A percentile compares a stretch with the other conserved stretches of the same genome.
These are phyloP conservation scores for Fusarium sp. DNA, from an alignment of 2,329 filamentous ascomycete genomes.

Conservation along the genomic window DNA sequence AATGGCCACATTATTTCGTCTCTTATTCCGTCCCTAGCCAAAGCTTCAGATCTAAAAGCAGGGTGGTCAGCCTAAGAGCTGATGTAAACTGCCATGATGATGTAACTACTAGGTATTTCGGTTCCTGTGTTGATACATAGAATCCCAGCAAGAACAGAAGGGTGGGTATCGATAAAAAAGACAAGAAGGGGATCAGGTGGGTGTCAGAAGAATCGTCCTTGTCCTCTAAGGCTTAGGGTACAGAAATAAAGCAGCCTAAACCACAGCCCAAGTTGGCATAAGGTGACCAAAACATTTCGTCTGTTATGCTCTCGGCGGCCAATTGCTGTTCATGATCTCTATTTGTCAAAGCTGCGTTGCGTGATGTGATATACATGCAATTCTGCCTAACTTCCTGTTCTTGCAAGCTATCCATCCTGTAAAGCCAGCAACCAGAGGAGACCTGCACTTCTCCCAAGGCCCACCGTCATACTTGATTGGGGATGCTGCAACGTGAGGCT, in stretches of 20 bases:
- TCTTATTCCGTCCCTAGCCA: background rate
- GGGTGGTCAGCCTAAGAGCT: background rate
- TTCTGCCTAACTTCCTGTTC: constrained; percentile 22
- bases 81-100: background rate
- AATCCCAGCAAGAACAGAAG: no score
- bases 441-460: constrained; percentile 50
- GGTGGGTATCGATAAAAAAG: background rate
- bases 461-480: constrained; percentile 9
- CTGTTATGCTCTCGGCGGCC: no score
- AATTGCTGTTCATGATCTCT: constrained; percentile 3
- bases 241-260: no score
- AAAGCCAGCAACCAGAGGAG: constrained; percentile 37
- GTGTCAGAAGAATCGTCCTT: no score
- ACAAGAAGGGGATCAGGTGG: no score
- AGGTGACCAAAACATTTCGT: no score
- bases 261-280: no score
- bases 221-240: no score
- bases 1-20: background rate
- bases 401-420: constrained; percentile 12
- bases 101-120: background rate
- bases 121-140: background rate
- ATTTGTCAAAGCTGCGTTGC: constrained; percentile 12
- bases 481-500: constrained; percentile 7
- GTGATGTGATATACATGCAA: constrained; percentile 34
- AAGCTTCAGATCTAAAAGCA: background rate